A percentile compares a stretch with the other conserved stretches of the same genome.
phyloP scores from a whole-genome alignment of 208 protist species.

The Blastocrithidia nonstop region DNA sequence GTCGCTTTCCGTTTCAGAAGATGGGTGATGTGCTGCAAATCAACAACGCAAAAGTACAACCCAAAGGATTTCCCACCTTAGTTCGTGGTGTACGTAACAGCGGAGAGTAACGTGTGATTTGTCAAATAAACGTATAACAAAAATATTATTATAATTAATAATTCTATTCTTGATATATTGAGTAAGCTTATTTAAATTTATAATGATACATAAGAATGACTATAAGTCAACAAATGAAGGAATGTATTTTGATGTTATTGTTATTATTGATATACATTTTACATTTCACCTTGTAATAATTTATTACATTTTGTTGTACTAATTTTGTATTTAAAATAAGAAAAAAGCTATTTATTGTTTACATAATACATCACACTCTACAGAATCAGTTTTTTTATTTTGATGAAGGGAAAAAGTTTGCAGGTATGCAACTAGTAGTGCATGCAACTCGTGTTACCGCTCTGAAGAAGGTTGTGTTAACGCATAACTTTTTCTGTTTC shows the following conservation, averaged over 20 bases:
- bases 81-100: constrained; percentile 29
- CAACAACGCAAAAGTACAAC: constrained; percentile 82
- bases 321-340: neutral
- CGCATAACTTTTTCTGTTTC: constrained; percentile 15
- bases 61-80: constrained; percentile 75
- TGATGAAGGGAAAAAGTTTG: no score
- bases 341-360: neutral
- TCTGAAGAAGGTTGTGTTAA: constrained; percentile 11
- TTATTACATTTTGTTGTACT: no score
- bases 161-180: no score
- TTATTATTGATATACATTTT: no score
- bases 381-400: neutral
- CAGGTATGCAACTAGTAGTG: neutral
- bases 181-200: no score
- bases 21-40: constrained; percentile 86
- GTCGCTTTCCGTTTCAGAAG: constrained; percentile 79
- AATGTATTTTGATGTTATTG: no score
- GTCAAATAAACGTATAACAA: no score
- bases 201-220: no score
- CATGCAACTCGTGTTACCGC: constrained; percentile 70
- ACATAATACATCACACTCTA: neutral
- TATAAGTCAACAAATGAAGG: no score
- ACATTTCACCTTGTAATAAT: no score
- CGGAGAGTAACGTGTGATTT: neutral
- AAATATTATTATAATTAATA: no score